Evolutionary conservation across 2,329 filamentous ascomycete genomes (phyloP), one percentile per base, ranked within the genome.

Genomic region (Fusarium dimerum): DNA sequence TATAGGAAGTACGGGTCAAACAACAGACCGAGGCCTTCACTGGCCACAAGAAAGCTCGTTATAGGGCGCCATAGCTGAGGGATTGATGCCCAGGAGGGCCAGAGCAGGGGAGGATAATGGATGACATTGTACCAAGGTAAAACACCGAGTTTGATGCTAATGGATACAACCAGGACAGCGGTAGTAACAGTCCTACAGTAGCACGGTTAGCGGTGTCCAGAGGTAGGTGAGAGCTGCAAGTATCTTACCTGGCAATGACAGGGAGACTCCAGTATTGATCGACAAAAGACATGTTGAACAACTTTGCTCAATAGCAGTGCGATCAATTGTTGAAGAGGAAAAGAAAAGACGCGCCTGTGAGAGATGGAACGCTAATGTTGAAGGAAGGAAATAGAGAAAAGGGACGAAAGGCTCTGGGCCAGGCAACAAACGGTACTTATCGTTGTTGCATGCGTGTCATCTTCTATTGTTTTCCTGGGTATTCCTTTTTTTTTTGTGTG

Each of bases 1-100:
- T 87, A 96, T 60, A 94, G 63, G 48, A 78, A 86, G 72, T 90
- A 92, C 45, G 89, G 84, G 69, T 93, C 88, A 71, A 92, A 79
- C 38, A 93, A 69, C 59, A 91, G 78, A 42, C 74, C 66, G 43
- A 79, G 58, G 8, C 68, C 56, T 2, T 69, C 62, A 9, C 68
- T 65, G 8, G 75, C 73, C 55, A 78, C 55, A 26, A 78, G 61
- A 59, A 78, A 79, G 44, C 69, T 70, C 40, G 76, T 74, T 50
- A 68, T 66, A 39, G 71, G 56, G 39, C 75, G 76, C 72, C 75
- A 77, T 54, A 77, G 65, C 56, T 79, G 71, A 36, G 18, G 74
- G 77, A 39, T 69, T 73, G 32, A 74, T 77, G 68, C 58, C 79
- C 32, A 36, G 5, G 32, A 36, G 32, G 32, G 10, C 67, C 85